These are phyloP conservation scores for Colletotrichum zoysiae DNA, from an alignment of 2,329 filamentous ascomycete genomes.

Conservation along the genomic window DNA sequence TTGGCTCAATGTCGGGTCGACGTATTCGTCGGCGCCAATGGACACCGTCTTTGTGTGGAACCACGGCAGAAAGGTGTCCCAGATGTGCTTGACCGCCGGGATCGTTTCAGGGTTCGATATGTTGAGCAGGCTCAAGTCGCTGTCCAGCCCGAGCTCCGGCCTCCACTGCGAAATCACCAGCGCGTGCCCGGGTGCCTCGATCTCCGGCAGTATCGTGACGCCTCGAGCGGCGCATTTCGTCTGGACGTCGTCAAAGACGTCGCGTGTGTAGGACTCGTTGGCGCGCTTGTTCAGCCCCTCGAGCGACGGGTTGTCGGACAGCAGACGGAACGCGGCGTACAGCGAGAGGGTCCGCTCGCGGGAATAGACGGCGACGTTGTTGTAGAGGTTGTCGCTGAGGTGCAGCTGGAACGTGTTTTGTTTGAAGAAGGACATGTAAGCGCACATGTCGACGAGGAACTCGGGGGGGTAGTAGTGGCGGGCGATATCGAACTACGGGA, in stretches of 20 bases:
- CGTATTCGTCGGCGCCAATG: constrained; percentile 68
- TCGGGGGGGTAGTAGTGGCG: constrained; percentile 68
- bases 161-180: constrained; percentile 70
- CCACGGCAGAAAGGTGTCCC: constrained; percentile 66
- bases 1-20: constrained; percentile 50
- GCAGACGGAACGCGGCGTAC: constrained; percentile 68
- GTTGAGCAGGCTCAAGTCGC: constrained; percentile 61
- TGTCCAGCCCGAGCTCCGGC: constrained; percentile 63
- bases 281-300: constrained; percentile 61
- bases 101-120: constrained; percentile 62
- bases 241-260: constrained; percentile 66
- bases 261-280: constrained; percentile 67
- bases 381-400: constrained; percentile 68
- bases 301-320: constrained; percentile 61
- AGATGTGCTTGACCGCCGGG: constrained; percentile 64
- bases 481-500: constrained; percentile 60
- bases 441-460: constrained; percentile 69
- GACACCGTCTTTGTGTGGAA: constrained; percentile 67
- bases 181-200: constrained; percentile 70
- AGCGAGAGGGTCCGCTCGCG: constrained; percentile 61
- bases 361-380: constrained; percentile 62
- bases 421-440: constrained; percentile 72
- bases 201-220: constrained; percentile 70
- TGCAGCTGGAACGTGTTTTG: constrained; percentile 71
- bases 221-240: constrained; percentile 64